Base-by-base conservation (phyloP, 1,139 yeast species). In the Yamadazyma dushanensis region DNA sequence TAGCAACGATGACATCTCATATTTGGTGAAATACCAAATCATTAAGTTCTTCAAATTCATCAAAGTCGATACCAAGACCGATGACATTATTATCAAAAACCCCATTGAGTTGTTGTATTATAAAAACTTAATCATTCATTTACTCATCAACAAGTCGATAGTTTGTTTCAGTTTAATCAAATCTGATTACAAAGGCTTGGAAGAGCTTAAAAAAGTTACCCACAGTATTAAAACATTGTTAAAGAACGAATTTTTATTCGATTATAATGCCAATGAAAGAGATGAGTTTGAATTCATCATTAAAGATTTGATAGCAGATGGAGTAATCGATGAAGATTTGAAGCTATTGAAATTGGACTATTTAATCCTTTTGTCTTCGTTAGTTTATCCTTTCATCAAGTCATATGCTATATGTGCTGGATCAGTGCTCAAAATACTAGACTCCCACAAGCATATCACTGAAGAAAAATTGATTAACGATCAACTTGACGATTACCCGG, bases 201-300 rank as follows among this genome's bases (percentile, higher is more conserved):
- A 20, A 10, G 36, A 37, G 8, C 19, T 37, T 4, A 17, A 28
- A 6, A 36, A 35, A 21, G 37, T 37, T 15, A 42, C 49, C 13
- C 23, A 24, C 16, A 39, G 35, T 19, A 33, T 69, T 32, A 66
- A 70, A 1, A 67, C 70, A 2, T 60, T 69, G 38, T 52, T 70
- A 39, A 70, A 69, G 47, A 63, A 61, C 43, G 76, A 70, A 48
- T 70, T 70, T 44, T 59, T 70, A 43, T 68, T 70, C 45, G 76
- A 70, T 41, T 65, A 70, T 50, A 61, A 68, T 46, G 57, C 57
- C 36, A 63, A 66, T 41, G 45, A 49, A 20, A 50, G 61, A 34
- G 61, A 59, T 40, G 59, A 54, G 9, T 53, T 67, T 33, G 50
- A 57, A 3, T 50, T 49, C 36, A 59, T 70, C 5, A 56, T 70